A percentile compares a stretch with the other conserved stretches of the same genome.
Conservation (phyloP, 2,329 filamentous ascomycete species). For the Lasiodiplodia hormozganensis region DNA sequence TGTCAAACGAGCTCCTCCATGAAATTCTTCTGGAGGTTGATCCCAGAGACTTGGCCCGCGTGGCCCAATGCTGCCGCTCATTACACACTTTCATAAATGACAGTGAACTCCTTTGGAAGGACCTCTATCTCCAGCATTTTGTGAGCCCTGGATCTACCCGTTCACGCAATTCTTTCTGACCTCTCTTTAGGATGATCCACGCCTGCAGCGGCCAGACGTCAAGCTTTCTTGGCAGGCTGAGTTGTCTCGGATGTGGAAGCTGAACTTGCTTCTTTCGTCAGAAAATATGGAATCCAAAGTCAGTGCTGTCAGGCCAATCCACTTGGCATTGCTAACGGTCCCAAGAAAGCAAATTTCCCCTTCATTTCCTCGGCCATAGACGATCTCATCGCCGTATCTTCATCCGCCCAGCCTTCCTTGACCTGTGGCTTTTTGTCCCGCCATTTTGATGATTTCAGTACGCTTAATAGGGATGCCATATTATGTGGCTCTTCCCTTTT, state of each 20-base stretch:
- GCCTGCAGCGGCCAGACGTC: conserved; percentile 28
- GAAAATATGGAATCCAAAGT: conserved; percentile 51
- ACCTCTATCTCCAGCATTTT: conserved; percentile 18
- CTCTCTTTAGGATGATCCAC: conserved; percentile 31
- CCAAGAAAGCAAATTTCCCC: conserved; percentile 42
- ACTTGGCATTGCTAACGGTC: conserved; percentile 29
- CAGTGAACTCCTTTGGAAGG: conserved; percentile 29
- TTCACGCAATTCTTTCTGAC: background rate
- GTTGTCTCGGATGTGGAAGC: conserved; percentile 44
- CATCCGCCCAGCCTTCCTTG: background rate
- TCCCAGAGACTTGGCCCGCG: conserved; percentile 15
- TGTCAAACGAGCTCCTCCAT: conserved; percentile 30
- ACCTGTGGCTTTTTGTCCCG: conserved; percentile 55
- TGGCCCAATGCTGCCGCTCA: conserved; percentile 25
- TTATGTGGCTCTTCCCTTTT: conserved; percentile 71
- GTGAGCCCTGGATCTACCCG: background rate
- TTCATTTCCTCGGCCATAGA: conserved; percentile 51
- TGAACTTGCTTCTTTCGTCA: conserved; percentile 56
- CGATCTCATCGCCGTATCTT: conserved; percentile 39
- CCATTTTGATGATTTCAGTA: conserved; percentile 51
- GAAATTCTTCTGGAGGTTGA: conserved; percentile 10
- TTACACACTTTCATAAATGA: conserved; percentile 25
- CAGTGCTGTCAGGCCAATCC: background rate
- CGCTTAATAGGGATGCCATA: conserved; percentile 63
- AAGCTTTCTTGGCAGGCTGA: conserved; percentile 43